Percentiles rank a stretch among this genome's conserved stretches.
These are phyloP conservation scores for Fusarium virguliforme DNA, from an alignment of 2,329 filamentous ascomycete genomes.

Conservation along the genomic window DNA sequence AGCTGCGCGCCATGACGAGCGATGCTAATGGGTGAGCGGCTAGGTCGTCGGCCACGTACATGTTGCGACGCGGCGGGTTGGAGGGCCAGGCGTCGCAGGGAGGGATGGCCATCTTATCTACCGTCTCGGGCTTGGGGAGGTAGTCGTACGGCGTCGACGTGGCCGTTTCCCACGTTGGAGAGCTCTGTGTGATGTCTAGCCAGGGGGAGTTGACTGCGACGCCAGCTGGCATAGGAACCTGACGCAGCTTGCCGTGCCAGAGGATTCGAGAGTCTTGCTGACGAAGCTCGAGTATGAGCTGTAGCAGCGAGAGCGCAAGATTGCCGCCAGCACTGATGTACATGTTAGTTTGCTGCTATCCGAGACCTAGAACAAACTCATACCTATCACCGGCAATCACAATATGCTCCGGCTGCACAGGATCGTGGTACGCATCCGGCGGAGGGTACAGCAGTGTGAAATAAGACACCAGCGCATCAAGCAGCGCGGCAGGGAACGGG, in stretches of 20 bases:
- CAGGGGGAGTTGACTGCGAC: conserved; percentile 77
- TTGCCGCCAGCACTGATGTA: conserved; percentile 78
- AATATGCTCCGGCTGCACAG: conserved; percentile 76
- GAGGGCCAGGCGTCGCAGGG: conserved; percentile 73
- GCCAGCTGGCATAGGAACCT: conserved; percentile 78
- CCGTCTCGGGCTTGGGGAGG: conserved; percentile 66
- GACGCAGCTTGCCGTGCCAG: conserved; percentile 74
- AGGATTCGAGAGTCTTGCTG: conserved; percentile 63
- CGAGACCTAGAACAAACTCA: conserved; percentile 11
- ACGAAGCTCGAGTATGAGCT: conserved; percentile 76
- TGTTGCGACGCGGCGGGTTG: conserved; percentile 65
- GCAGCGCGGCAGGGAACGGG: conserved; percentile 80
- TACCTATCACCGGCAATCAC: conserved; percentile 80
- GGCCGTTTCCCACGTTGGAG: conserved; percentile 51
- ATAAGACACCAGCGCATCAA: conserved; percentile 82
- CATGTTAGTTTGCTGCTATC: conserved; percentile 31
- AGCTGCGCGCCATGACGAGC: conserved; percentile 71
- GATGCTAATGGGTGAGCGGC: conserved; percentile 78
- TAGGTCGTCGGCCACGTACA: conserved; percentile 71
- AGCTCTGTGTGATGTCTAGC: conserved; percentile 78
- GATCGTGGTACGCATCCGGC: conserved; percentile 74
- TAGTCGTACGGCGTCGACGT: conserved; percentile 56
- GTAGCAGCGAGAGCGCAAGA: conserved; percentile 76
- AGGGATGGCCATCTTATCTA: conserved; percentile 51
- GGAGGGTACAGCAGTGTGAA: conserved; percentile 82